Evolutionary conservation across 345 rosid genomes (phyloP).

Genomic region (Acer campestre): DNA sequence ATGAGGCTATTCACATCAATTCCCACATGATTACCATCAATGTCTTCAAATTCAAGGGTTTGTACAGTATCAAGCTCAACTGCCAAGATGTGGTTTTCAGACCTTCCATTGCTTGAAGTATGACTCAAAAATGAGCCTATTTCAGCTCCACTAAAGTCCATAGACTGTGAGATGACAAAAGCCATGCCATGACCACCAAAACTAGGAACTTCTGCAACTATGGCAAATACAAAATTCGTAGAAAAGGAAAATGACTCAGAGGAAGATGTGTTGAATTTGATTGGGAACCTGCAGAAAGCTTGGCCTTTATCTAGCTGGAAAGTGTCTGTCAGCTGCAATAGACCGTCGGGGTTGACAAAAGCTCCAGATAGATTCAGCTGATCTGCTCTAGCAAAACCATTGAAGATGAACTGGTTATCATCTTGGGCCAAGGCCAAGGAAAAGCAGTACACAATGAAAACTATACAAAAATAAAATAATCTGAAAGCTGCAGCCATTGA

Average conservation of each 20-base stretch:
- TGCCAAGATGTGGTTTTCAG: constrained; percentile 28
- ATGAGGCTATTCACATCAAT: constrained; percentile 27
- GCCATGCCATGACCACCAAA: constrained; percentile 49
- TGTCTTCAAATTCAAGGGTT: constrained; percentile 3
- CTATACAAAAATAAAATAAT: constrained; percentile 14
- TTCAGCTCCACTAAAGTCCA: constrained; percentile 22
- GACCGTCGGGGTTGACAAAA: constrained; percentile 42
- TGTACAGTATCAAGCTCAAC: constrained; percentile 30
- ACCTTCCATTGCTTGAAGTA: constrained; percentile 14
- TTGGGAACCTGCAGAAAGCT: background rate
- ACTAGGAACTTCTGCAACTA: constrained; percentile 17
- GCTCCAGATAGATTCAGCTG: background rate
- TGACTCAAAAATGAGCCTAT: constrained; percentile 24
- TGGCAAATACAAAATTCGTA: constrained; percentile 43
- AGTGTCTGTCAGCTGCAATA: constrained; percentile 60
- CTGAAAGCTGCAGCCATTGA: constrained; percentile 38
- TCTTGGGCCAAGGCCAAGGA: background rate
- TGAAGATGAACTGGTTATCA: background rate
- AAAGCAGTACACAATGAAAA: constrained; percentile 1
- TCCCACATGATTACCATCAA: constrained; percentile 30
- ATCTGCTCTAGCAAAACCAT: background rate
- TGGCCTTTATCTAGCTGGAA: constrained; percentile 15
- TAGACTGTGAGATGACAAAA: constrained; percentile 37
- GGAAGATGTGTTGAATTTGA: constrained; percentile 4
- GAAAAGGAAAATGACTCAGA: constrained; percentile 31